These are phyloP conservation scores for Cyclostephanos tholiformis DNA, from an alignment of 108 stramenopile genomes.

Conservation along the genomic window DNA sequence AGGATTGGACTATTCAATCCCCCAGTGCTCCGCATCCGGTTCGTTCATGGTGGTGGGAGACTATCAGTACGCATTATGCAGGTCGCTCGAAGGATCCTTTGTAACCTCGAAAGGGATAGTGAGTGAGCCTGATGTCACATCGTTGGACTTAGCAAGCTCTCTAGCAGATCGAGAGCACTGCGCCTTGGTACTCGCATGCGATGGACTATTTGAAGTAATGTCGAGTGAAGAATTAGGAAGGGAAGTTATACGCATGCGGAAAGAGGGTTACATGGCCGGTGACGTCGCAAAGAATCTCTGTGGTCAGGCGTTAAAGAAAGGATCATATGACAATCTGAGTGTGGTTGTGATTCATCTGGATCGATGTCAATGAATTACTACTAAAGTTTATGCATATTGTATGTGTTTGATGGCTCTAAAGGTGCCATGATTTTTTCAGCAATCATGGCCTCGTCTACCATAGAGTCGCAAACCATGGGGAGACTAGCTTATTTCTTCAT, in stretches of 20 bases:
- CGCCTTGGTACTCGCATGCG: constrained; percentile 63
- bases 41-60: constrained; percentile 69
- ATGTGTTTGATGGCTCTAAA: no score
- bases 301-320: constrained; percentile 71
- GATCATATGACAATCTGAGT: constrained; percentile 79
- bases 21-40: constrained; percentile 55
- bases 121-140: constrained; percentile 63
- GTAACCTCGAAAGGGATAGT: constrained; percentile 83
- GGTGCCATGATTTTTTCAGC: no score
- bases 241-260: constrained; percentile 58
- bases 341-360: constrained; percentile 71
- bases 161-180: constrained; percentile 48
- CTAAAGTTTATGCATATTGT: no score
- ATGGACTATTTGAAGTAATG: constrained; percentile 86
- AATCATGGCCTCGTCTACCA: no score
- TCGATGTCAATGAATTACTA: constrained; percentile 14
- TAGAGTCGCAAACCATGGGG: background rate
- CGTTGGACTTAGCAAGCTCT: constrained; percentile 28
- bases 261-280: constrained; percentile 48
- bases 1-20: constrained; percentile 65
- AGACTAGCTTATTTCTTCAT: background rate
- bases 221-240: constrained; percentile 72
- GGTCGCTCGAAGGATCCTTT: constrained; percentile 72
- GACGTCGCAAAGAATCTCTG: constrained; percentile 72
- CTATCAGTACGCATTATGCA: constrained; percentile 71